phyloP scores from a whole-genome alignment of 2,329 filamentous ascomycete genomes.

The Hypoxylon sp. region DNA sequence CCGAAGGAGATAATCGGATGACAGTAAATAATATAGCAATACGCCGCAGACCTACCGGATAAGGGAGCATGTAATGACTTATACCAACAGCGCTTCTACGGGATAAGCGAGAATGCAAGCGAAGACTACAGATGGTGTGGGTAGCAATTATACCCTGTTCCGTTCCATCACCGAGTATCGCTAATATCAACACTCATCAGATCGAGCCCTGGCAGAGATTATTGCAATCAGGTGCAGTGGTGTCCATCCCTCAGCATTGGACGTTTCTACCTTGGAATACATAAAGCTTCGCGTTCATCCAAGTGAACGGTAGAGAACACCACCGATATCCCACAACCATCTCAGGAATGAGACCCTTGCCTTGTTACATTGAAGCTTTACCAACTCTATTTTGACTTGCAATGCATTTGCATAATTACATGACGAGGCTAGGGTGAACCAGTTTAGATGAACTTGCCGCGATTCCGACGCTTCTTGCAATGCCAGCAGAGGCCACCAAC shows the following conservation, averaged over 20 bases:
- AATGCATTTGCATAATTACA: not conserved
- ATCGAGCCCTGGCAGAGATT: not conserved
- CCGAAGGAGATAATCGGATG: conserved; percentile 1
- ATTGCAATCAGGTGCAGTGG: not conserved
- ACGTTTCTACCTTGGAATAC: not conserved
- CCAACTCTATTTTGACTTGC: conserved; percentile 22
- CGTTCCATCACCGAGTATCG: conserved; percentile 11
- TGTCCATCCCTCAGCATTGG: not conserved
- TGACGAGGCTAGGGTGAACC: not conserved
- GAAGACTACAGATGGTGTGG: conserved; percentile 7
- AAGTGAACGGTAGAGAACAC: not conserved
- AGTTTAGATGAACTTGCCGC: not conserved
- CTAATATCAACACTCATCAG: not conserved
- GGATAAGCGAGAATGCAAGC: not conserved
- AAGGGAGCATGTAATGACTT: conserved; percentile 6
- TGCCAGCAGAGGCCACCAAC: not conserved
- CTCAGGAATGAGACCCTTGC: conserved; percentile 2
- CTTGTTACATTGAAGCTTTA: not conserved
- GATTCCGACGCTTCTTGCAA: not conserved
- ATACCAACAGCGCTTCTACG: not conserved
- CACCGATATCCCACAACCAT: conserved; percentile 1
- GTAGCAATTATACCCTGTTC: conserved; percentile 8
- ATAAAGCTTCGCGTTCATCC: not conserved
- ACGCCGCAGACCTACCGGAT: conserved; percentile 1
- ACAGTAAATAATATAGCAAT: not conserved